Evolutionary conservation across 106 monocot species (phyloP).

Genomic region (Acorus gramineus): DNA sequence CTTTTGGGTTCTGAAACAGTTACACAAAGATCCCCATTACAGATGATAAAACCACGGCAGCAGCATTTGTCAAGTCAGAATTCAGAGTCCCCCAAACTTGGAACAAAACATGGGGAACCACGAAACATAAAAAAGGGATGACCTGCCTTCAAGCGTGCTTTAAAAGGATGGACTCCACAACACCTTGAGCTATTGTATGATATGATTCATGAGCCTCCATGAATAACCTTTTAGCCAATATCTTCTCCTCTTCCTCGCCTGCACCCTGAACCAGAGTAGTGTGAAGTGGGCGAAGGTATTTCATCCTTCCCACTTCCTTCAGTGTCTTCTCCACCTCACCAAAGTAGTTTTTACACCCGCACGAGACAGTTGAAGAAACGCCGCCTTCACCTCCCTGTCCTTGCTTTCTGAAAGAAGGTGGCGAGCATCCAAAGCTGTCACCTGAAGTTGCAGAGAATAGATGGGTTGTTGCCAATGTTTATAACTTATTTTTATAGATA

Average conservation of each 20-base stretch:
- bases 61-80: too few relatives aligned
- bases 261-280: constrained; percentile 40
- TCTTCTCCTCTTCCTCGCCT: constrained; percentile 48
- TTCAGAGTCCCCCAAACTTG: too few relatives aligned
- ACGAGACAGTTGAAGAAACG: constrained; percentile 64
- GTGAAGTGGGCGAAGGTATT: constrained; percentile 77
- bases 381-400: constrained; percentile 82
- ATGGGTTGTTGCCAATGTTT: not conserved
- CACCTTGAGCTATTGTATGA: constrained; percentile 87
- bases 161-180: constrained; percentile 69
- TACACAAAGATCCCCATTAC: too few relatives aligned
- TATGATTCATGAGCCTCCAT: constrained; percentile 60
- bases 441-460: constrained; percentile 17
- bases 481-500: not conserved
- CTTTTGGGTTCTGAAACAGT: too few relatives aligned
- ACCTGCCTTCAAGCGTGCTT: constrained; percentile 17
- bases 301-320: constrained; percentile 95
- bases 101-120: too few relatives aligned
- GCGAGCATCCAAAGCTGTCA: constrained; percentile 52
- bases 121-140: too few relatives aligned
- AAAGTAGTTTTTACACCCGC: constrained; percentile 67
- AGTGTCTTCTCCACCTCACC: constrained; percentile 59
- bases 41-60: too few relatives aligned
- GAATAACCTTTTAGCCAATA: constrained; percentile 61
- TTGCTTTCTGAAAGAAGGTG: constrained; percentile 48